Evolutionary conservation across 768 basidiomycete genomes (phyloP), one percentile per base, ranked within the genome.

Genomic region (Megacollybia marginata): DNA sequence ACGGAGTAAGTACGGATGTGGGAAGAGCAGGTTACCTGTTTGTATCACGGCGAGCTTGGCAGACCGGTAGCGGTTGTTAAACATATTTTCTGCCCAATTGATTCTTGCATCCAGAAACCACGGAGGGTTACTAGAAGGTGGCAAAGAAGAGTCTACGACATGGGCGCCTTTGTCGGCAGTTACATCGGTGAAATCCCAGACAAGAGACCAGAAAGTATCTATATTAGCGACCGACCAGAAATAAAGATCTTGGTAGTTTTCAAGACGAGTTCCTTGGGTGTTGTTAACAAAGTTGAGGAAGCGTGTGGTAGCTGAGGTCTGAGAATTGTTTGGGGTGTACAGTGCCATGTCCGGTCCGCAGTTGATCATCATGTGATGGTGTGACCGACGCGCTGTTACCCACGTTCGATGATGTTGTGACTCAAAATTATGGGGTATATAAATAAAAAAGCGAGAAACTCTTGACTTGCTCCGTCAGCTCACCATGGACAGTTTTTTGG

Each of bases 41-140:
- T 87, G 80, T 46, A 89, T 73, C 52, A 90, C 70, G 2, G 88
- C 87, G 4, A 76, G 58, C 61, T 82, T 83, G 49, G 73, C 66
- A 28, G 68, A 61, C 35, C 48, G 48, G 9, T 78, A 76, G 52
- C 82, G 78, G 60, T 70, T 75, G 28, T 68, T 67, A 34, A 90
- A 68, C 78, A 89, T 83, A 59, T 90, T 89, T 68, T 91, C 86
- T 18, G 88, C 85, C 81, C 83, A 90, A 59, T 89, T 89, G 43
- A 90, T 64, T 32, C 64, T 69, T 4, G 87, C 81, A 46, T 78
- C 74, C 23, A 65, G 57, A 65, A 89, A 90, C 88, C 88, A 90
- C 8, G 71, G 49, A 33, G 88, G 85, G 63, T 88, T 88, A 8
- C 67, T 67, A 5, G 75, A 67, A 6, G 86, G 83, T 44, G 64